A percentile compares a stretch with the other conserved stretches of the same genome.
These are phyloP conservation scores for Penicillium pancosmium DNA, from an alignment of 495 filamentous ascomycete genomes.

Conservation along the genomic window DNA sequence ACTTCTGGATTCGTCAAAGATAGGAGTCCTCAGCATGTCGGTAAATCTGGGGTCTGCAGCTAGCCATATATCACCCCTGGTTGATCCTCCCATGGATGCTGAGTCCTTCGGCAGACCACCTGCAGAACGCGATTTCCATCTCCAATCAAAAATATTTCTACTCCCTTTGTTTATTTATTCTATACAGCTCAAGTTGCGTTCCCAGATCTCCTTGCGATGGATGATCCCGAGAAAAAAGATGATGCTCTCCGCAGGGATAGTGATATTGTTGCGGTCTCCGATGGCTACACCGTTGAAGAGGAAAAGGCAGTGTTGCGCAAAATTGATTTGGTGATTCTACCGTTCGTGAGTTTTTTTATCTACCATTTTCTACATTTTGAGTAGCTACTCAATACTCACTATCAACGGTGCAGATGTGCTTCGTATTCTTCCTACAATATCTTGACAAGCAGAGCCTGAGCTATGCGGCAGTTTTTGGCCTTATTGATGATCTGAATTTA, in stretches of 20 bases:
- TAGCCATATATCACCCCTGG: conserved; percentile 1
- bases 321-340: conserved; percentile 47
- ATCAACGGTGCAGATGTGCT: conserved; percentile 27
- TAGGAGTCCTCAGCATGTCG: conserved; percentile 4
- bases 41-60: background rate
- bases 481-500: conserved; percentile 53
- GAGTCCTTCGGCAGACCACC: background rate
- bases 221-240: conserved; percentile 9
- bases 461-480: conserved; percentile 59
- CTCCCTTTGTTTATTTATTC: background rate
- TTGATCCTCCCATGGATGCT: background rate
- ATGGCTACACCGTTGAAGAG: conserved; percentile 37
- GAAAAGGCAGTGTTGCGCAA: conserved; percentile 50
- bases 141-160: background rate
- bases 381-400: background rate
- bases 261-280: conserved; percentile 26
- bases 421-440: conserved; percentile 37
- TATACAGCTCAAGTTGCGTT: background rate
- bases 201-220: conserved; percentile 7
- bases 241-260: conserved; percentile 4
- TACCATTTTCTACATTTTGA: background rate
- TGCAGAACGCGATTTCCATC: no score
- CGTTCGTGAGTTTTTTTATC: conserved; percentile 34
- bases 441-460: conserved; percentile 61
- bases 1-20: conserved; percentile 14